Evolutionary conservation across 371 early-diverging fungal genomes (phyloP).

Genomic region (Mucor sp.): DNA sequence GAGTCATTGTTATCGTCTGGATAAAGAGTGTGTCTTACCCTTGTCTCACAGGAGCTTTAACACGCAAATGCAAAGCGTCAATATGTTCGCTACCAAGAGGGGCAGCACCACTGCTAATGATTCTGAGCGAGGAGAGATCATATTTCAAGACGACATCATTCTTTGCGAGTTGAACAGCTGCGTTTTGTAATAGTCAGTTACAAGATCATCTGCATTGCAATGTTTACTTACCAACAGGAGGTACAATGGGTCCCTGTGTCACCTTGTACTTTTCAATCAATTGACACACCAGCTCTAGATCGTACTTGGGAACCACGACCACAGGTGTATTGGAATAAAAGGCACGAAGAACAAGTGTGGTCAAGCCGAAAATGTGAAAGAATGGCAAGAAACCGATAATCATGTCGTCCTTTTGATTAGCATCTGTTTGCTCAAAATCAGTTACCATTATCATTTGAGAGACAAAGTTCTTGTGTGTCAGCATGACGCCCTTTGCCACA

Average conservation of each 20-base stretch:
- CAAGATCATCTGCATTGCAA: background rate
- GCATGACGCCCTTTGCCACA: constrained; percentile 55
- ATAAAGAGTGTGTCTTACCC: constrained; percentile 46
- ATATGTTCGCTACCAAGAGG: constrained; percentile 71
- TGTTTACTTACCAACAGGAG: constrained; percentile 65
- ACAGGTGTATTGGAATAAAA: constrained; percentile 43
- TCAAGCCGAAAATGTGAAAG: constrained; percentile 82
- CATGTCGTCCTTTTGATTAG: constrained; percentile 46
- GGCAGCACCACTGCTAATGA: constrained; percentile 79
- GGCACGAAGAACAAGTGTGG: constrained; percentile 29
- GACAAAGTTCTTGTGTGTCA: constrained; percentile 48
- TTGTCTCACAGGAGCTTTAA: constrained; percentile 56
- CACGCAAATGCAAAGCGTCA: constrained; percentile 42
- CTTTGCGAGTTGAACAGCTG: constrained; percentile 64
- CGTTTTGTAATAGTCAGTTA: background rate
- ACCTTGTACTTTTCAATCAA: constrained; percentile 69
- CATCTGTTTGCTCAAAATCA: constrained; percentile 18
- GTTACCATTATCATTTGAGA: constrained; percentile 19
- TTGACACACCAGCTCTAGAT: constrained; percentile 56
- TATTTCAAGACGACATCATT: constrained; percentile 68
- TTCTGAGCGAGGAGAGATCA: constrained; percentile 64
- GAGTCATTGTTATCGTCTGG: constrained; percentile 8
- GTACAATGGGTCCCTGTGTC: constrained; percentile 75
- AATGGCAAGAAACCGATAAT: constrained; percentile 77
- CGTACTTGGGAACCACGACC: constrained; percentile 69